Evolutionary conservation across 2,329 filamentous ascomycete species (phyloP), one percentile per base, ranked within the genome.

Genomic region (Aspergillus tubingensis): DNA sequence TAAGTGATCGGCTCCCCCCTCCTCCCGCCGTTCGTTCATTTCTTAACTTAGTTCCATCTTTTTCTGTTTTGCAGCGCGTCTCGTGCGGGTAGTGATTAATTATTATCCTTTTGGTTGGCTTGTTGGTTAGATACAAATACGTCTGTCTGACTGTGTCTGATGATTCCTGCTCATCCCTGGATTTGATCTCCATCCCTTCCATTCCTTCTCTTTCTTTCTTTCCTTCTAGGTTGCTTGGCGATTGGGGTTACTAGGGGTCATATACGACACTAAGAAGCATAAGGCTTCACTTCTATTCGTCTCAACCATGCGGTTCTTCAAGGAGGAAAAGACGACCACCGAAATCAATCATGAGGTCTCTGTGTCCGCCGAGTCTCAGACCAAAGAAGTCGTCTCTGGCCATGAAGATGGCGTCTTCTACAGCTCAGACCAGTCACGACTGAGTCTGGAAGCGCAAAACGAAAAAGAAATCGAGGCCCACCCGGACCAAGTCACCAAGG

Each of bases 391-490:
- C 4, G 15, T 54, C 13, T 47, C 64, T 8, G 59, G 53, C 25
- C 62, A 54, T 27, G 44, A 13, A 23, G 15, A 25, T 4, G 44
- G 44, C 44, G 27, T 49, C 23, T 49, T 49, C n/a, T 49, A 23
- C 15, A 23, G 23, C 8, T 49, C 44, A 11, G 44, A 72, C 36
- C 64, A 67, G 3, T 62, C 54, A 2, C 60, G 60, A 8, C n/a
- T 66, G 60, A 72, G 68, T 60, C 59, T 74, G 23, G 69, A 70
- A 48, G 69, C 64, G 17, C 68, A 62, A 5, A 68, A 72, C 32
- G 70, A 72, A 25, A 72, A 71, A 60, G 72, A 73, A 43, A 53
- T 71, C 17, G 55, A 68, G 54, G 19, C 48, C 23, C 58, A 72
- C 38, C 68, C 69, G 3, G 60, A 64, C 38, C 49, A 63, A 44